Evolutionary conservation across 192 early-diverging fungal species (phyloP), one percentile per base, ranked within the genome.

Genomic region (Chytriomyces sp.): DNA sequence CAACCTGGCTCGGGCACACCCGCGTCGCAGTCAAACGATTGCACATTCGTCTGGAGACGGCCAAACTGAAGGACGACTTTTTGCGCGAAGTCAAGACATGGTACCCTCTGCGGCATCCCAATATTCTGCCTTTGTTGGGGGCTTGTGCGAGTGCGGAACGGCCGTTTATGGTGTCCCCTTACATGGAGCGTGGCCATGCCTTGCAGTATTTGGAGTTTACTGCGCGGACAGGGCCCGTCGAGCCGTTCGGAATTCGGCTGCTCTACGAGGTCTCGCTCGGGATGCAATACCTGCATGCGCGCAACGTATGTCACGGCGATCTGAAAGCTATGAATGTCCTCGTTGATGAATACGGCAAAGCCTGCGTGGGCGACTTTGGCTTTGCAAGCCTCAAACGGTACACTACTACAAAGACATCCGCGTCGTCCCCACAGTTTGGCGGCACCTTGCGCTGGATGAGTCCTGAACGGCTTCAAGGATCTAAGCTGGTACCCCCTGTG

Each of bases 111-210:
- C 57, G 74, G 33, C 82, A 84, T 66, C 82, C 70, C 4, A 68
- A 84, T 60, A 75, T 84, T 28, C 54, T 84, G 5, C 69, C 70
- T 3, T 55, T 84, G 30, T 64, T 81, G 0, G 82, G 79, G 10
- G 82, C 80, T 5, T 84, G 77, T 55, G 57, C 66, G 7, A 63
- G 30, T 17, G 68, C 77, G 28, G 74, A 79, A 34, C 37, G 59
- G 44, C 82, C 82, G n/a, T 84, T 84, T 52, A 74, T 84, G 76
- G 64, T 84, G 28, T 74, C 64, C 28, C 79, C 74, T 3, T 82
- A 73, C 52, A 69, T 77, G 66, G 33, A 78, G 49, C 54, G 65
- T 39, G 82, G 82, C n/a, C 54, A 61, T 56, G 65, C 68, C 22
- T 37, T 64, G 19, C 59, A 74, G 30, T 80, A 80, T 66, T 34